Conservation (phyloP, 129 eudicot species). For the Saussurea involucrata region DNA sequence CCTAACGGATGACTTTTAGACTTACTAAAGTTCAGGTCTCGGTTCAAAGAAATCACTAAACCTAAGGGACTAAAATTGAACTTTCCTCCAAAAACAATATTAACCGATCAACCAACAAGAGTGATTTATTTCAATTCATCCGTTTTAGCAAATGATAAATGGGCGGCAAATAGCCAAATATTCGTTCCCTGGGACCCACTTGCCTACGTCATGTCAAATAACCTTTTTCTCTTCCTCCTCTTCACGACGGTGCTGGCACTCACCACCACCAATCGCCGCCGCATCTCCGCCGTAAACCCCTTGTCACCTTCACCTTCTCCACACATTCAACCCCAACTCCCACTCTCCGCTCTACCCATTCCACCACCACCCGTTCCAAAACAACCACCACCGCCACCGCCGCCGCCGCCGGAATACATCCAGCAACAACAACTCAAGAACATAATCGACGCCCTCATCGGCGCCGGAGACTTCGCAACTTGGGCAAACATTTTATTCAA, state of each 20-base stretch:
- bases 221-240: background rate
- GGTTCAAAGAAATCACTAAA: too few species aligned
- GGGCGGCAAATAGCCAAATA: background rate
- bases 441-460: conserved; percentile 57
- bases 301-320: background rate
- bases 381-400: conserved; percentile 1
- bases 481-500: conserved; percentile 55
- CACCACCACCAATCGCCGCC: conserved; percentile 13
- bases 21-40: too few species aligned
- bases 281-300: conserved; percentile 2
- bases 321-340: background rate
- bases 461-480: conserved; percentile 49
- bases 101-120: too few species aligned
- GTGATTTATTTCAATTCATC: background rate
- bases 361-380: background rate
- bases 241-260: background rate
- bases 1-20: too few species aligned
- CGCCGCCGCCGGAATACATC: conserved; percentile 13
- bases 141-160: background rate
- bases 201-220: conserved; percentile 18
- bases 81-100: too few species aligned
- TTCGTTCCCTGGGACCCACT: background rate
- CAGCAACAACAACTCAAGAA: conserved; percentile 45
- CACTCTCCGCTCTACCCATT: background rate
- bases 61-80: too few species aligned